Base-by-base conservation (phyloP, 2,329 filamentous ascomycete species). In the Mycosphaerella arachidis region DNA sequence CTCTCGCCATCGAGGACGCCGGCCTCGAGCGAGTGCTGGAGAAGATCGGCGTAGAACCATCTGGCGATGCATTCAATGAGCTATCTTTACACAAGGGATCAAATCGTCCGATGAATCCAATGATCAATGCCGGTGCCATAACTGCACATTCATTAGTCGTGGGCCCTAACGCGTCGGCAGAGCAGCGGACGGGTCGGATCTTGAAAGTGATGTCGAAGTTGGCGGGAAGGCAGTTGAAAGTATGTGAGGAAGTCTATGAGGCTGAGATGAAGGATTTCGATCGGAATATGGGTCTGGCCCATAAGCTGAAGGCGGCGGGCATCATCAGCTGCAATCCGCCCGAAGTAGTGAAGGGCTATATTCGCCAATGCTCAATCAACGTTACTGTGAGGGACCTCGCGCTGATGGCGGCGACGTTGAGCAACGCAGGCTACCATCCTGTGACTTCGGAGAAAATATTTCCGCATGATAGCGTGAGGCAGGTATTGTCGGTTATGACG, bases 401-500 rank as follows among this genome's bases (percentile, higher is more conserved):
- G 27, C 69, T 75, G 58, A 77, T 77, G 75, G 74, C 75, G 4
- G 73, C 74, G 1, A 75, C 73, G 0, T 70, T 77, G 9, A 69
- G 70, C 64, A 77, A 77, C 56, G 73, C 67, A 1, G 75, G 75
- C 6, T 67, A 73, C 2, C 72, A 77, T 29, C 75, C 75, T 1
- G 56, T 69, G 6, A 73, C 70, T 0, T 68, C 68, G 1, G 73
- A 76, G 13, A 50, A 30, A 9, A 71, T 77, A 12, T 76, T 77
- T 10, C 72, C 74, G 0, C 72, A 74, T 3, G 61, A 64, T 2
- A 76, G 72, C 53, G 74, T 76, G 0, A 71, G 75, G 7, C 75
- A 77, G 48, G 74, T 77, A 0, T 67, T 77, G 2, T 77, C 75
- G 8, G 71, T 77, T 57, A 77, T 77, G 74, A 76, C 75, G 0